phyloP scores from a whole-genome alignment of 2,329 filamentous ascomycete species.

The Monilinia vaccinii-corymbosi region DNA sequence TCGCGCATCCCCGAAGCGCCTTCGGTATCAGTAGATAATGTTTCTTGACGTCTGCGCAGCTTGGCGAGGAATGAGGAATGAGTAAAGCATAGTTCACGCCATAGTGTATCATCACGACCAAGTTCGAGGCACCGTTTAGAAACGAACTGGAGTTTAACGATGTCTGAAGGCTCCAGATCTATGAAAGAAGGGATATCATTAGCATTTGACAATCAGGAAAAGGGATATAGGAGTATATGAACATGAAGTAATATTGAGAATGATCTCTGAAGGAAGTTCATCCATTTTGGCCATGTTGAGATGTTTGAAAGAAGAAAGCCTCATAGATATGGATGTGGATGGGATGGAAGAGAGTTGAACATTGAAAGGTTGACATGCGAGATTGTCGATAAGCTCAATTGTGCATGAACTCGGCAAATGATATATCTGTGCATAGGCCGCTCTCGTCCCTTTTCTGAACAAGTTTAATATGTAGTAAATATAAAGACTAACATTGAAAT shows the following conservation, averaged over 20 bases:
- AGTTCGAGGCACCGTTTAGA: conserved; percentile 57
- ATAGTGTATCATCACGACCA: conserved; percentile 65
- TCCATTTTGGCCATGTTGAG: conserved; percentile 2
- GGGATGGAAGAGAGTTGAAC: background rate
- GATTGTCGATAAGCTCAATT: background rate
- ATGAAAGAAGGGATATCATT: background rate
- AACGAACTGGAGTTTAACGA: conserved; percentile 60
- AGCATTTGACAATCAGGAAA: background rate
- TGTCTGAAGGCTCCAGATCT: conserved; percentile 56
- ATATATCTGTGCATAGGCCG: background rate
- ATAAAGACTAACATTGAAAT: too few relatives aligned
- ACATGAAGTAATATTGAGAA: conserved; percentile 9
- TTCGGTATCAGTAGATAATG: conserved; percentile 32
- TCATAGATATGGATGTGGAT: too few relatives aligned
- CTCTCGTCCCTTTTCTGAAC: background rate
- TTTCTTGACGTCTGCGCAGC: conserved; percentile 44
- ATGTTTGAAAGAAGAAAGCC: background rate
- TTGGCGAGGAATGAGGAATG: conserved; percentile 56
- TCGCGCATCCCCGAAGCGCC: conserved; percentile 33
- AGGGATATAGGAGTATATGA: background rate
- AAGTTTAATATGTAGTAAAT: too few relatives aligned
- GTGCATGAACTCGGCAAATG: background rate
- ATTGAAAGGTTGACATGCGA: background rate
- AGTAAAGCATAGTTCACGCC: conserved; percentile 67
- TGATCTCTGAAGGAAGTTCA: conserved; percentile 8